phyloP scores from a whole-genome alignment of 768 basidiomycete species.

The Panus rudis region DNA sequence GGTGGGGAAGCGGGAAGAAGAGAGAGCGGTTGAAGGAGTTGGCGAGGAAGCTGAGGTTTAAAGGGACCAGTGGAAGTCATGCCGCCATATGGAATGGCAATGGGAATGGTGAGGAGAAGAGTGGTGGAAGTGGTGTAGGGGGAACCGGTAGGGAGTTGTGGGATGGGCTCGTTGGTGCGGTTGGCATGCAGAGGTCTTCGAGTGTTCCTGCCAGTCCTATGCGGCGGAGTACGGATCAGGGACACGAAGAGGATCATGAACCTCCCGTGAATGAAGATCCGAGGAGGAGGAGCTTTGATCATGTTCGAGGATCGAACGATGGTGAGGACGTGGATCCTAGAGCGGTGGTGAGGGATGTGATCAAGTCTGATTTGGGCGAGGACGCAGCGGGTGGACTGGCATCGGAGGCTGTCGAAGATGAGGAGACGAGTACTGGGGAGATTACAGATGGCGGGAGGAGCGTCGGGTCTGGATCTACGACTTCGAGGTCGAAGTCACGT shows the following conservation, averaged over 20 bases:
- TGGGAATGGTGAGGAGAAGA: too few species aligned
- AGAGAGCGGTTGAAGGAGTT: conserved; percentile 72
- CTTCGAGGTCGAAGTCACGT: too few species aligned
- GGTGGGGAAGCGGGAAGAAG: too few species aligned
- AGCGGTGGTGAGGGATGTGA: conserved; percentile 10
- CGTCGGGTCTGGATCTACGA: too few species aligned
- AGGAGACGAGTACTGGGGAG: background rate
- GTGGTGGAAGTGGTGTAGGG: too few species aligned
- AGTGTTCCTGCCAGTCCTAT: conserved; percentile 46
- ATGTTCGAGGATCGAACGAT: conserved; percentile 12
- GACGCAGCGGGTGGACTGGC: conserved; percentile 2
- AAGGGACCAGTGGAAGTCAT: too few species aligned
- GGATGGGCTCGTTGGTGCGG: background rate
- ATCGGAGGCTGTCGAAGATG: conserved; percentile 4
- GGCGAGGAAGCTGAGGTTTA: conserved; percentile 51
- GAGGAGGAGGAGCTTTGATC: conserved; percentile 40
- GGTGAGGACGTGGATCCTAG: conserved; percentile 1
- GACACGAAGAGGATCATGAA: conserved; percentile 29
- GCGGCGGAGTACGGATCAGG: conserved; percentile 26
- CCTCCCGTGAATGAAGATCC: conserved; percentile 28
- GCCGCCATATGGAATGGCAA: background rate
- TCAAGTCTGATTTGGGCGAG: conserved; percentile 10
- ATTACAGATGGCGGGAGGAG: too few species aligned
- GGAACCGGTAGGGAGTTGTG: conserved; percentile 6
- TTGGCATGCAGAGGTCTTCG: conserved; percentile 34